These are phyloP conservation scores for Vitis riparia DNA, from an alignment of 164 flowering plant genomes.

Conservation along the genomic window DNA sequence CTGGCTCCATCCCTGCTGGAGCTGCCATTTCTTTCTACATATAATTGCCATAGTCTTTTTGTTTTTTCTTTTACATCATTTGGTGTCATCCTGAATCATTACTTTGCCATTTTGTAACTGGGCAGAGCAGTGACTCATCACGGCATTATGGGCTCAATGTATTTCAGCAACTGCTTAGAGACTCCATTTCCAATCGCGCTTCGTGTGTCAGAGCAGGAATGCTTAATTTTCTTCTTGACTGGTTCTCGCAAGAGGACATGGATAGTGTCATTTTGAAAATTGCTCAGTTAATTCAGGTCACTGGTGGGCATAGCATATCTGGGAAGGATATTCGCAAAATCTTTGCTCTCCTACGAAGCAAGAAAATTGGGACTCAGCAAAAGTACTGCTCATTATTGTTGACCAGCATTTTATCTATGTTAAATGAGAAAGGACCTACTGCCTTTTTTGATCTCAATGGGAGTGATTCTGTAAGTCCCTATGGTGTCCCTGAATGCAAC, in stretches of 20 bases:
- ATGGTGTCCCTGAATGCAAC: background rate
- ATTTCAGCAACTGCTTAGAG: slow-evolving; percentile 76
- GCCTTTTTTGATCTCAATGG: slow-evolving; percentile 91
- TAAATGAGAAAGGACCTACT: slow-evolving; percentile 93
- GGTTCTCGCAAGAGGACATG: slow-evolving; percentile 76
- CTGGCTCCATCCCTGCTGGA: background rate
- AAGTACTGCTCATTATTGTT: slow-evolving; percentile 69
- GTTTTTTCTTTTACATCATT: background rate
- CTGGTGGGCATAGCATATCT: slow-evolving; percentile 96
- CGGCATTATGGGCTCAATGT: slow-evolving; percentile 74
- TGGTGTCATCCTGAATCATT: slow-evolving; percentile 18
- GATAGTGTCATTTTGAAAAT: slow-evolving; percentile 61
- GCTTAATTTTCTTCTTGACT: slow-evolving; percentile 93
- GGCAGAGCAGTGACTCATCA: slow-evolving; percentile 95
- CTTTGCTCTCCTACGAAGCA: slow-evolving; percentile 85
- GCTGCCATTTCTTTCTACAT: background rate
- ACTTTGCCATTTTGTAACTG: slow-evolving; percentile 38
- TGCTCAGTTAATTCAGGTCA: slow-evolving; percentile 77
- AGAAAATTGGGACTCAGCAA: slow-evolving; percentile 60
- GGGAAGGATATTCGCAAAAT: slow-evolving; percentile 97
- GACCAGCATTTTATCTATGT: slow-evolving; percentile 73
- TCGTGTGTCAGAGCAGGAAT: slow-evolving; percentile 94
- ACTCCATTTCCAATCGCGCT: slow-evolving; percentile 83
- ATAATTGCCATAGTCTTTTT: background rate
- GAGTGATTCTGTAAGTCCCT: slow-evolving; percentile 76